Evolutionary conservation across 192 early-diverging fungal species (phyloP).

Genomic region (Coemansia sp.): DNA sequence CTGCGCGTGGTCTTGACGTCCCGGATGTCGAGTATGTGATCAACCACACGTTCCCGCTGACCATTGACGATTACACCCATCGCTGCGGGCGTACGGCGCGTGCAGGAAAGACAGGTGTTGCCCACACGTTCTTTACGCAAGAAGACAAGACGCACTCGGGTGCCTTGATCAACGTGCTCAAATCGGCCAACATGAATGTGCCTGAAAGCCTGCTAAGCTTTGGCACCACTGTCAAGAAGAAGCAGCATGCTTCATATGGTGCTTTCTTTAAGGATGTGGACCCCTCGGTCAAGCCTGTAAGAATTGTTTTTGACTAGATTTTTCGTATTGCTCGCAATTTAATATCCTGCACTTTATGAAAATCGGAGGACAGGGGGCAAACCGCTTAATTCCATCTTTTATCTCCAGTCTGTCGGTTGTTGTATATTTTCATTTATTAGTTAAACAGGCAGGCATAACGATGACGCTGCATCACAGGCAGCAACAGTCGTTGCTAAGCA

Average conservation of each 20-base stretch:
- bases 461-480: constrained; percentile 7
- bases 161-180: constrained; percentile 87
- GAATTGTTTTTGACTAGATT: constrained; percentile 79
- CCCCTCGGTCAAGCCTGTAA: constrained; percentile 77
- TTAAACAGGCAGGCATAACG: not conserved
- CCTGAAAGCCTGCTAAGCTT: constrained; percentile 89
- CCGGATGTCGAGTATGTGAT: constrained; percentile 95
- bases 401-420: not conserved
- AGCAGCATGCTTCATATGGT: constrained; percentile 92
- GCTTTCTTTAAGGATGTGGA: constrained; percentile 94
- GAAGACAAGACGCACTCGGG: constrained; percentile 89
- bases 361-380: not conserved
- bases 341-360: not conserved
- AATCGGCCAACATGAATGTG: constrained; percentile 80
- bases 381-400: not conserved
- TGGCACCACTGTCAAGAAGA: constrained; percentile 96
- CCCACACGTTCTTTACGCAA: constrained; percentile 90
- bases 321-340: not conserved
- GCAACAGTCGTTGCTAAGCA: constrained; percentile 11
- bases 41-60: constrained; percentile 96
- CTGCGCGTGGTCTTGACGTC: constrained; percentile 84
- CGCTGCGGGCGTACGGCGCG: constrained; percentile 96
- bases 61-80: constrained; percentile 90
- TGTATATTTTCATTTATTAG: not conserved
- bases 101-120: constrained; percentile 85